Base-by-base conservation (phyloP, 805 yeast species). In the Barnettozyma sp. region DNA sequence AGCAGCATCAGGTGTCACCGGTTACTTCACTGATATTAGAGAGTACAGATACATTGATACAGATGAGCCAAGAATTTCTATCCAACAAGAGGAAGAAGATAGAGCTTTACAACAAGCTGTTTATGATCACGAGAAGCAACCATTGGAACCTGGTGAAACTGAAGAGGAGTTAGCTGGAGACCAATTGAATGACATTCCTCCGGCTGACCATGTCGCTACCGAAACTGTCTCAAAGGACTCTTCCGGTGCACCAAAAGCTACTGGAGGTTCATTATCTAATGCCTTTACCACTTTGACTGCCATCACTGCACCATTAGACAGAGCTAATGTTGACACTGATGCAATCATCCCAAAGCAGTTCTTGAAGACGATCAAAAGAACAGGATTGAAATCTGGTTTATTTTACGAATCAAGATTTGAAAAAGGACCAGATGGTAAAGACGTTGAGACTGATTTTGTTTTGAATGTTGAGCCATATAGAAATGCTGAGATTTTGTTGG, bases 301-400 rank as follows among this genome's bases (percentile, higher is more conserved):
- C 46, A 69, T 84, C 48, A 86, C 96, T 40, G 98, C 98, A 30
- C 97, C 97, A 42, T 69, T 92, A 49, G 90, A 84, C 54, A 84
- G 82, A 66, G 94, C 95, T 30, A 92, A 92, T 56, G 92, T 92
- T 44, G 98, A 92, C 60, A 92, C 98, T 25, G 98, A 92, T 65
- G 97, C 97, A 41, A 92, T 92, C 49, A 92, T 92, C 64, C 98
- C 98, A 57, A 92, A 92, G 63, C 98, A 92, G 68, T 92, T 92
- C 67, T 74, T 92, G 63, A 92, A 92, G 65, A 92, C 98, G 9
- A 92, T 92, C 62, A 92, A 92, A 68, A 81, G 97, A 66, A 92
- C 98, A 18, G 98, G 98, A 43, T 74, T 92, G 49, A 73, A 72
- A 41, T 66, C 72, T 30, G 98, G 97, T 56, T 70, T 92, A 50